Percentiles rank a stretch among this genome's conserved stretches.
These are phyloP conservation scores for Lichtheimia corymbifera DNA, from an alignment of 371 early-diverging fungal species.

Conservation along the genomic window DNA sequence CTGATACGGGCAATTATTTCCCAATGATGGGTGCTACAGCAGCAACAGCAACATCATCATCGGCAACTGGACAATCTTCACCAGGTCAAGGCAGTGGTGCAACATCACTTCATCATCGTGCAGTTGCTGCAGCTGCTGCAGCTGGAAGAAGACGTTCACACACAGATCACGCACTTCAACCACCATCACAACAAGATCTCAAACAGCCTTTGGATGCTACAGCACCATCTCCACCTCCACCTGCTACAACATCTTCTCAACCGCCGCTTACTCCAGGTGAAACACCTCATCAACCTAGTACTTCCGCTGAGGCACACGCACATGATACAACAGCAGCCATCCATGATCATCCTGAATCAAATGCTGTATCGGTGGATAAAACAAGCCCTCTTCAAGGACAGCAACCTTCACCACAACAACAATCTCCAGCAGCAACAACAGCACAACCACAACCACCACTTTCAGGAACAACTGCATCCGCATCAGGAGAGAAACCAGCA, in stretches of 20 bases:
- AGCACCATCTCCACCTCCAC: background rate
- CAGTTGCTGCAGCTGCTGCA: background rate
- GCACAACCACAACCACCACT: background rate
- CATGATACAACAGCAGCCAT: too few relatives aligned
- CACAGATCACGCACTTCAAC: constrained; percentile 8
- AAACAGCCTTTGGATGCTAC: background rate
- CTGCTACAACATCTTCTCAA: background rate
- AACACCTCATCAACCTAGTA: too few relatives aligned
- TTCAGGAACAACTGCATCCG: background rate
- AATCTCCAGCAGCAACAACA: background rate
- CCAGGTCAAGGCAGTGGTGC: background rate
- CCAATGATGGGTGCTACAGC: constrained; percentile 11
- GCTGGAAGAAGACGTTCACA: constrained; percentile 12
- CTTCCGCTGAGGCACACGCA: too few relatives aligned
- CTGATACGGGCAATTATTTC: constrained; percentile 11
- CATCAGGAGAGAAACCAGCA: background rate
- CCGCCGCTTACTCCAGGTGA: too few relatives aligned
- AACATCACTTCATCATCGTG: background rate
- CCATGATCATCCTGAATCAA: too few relatives aligned
- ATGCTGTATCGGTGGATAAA: too few relatives aligned
- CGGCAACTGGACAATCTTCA: background rate
- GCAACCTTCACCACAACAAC: background rate
- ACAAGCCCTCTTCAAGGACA: background rate
- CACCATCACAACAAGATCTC: background rate
- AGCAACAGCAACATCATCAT: background rate